Evolutionary conservation across 306 rosid genomes (phyloP).

Genomic region (Medicago ruthenica): DNA sequence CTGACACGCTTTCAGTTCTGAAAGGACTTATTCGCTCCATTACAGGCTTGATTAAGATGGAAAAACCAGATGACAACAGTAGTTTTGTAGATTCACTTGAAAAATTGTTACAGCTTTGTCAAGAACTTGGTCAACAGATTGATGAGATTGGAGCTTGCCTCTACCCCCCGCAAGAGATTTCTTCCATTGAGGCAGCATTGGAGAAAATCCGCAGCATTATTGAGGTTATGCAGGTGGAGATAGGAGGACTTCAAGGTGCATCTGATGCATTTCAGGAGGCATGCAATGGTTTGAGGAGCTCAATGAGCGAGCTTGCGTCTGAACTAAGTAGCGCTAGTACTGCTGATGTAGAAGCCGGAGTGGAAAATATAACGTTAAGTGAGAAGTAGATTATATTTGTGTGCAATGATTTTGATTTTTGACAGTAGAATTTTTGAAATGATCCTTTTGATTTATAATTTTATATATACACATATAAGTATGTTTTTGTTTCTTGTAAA

Average conservation of each 20-base stretch:
- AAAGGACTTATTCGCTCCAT: constrained; percentile 84
- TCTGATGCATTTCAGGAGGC: constrained; percentile 64
- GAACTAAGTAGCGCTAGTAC: constrained; percentile 44
- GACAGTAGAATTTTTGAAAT: constrained; percentile 6
- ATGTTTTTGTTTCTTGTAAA: background rate
- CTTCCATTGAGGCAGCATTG: constrained; percentile 51
- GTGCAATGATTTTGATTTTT: constrained; percentile 26
- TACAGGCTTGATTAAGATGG: constrained; percentile 73
- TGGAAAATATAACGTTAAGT: constrained; percentile 57
- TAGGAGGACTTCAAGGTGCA: constrained; percentile 57
- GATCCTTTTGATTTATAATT: constrained; percentile 15
- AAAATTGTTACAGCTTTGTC: constrained; percentile 72
- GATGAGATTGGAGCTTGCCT: constrained; percentile 94
- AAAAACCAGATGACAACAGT: constrained; percentile 56
- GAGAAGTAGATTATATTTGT: constrained; percentile 36
- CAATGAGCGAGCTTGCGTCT: constrained; percentile 56
- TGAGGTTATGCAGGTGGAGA: constrained; percentile 57
- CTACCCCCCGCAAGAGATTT: constrained; percentile 89
- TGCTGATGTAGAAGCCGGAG: constrained; percentile 52
- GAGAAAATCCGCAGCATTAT: constrained; percentile 63
- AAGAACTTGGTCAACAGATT: constrained; percentile 66
- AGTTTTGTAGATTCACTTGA: constrained; percentile 70
- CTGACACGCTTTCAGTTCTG: constrained; percentile 60
- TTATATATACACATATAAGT: background rate
- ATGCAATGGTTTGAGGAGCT: constrained; percentile 60